Percentiles rank a stretch among this genome's conserved stretches.
Conservation (phyloP, 441 rosid genomes). For the Arabidopsis hybrid region DNA sequence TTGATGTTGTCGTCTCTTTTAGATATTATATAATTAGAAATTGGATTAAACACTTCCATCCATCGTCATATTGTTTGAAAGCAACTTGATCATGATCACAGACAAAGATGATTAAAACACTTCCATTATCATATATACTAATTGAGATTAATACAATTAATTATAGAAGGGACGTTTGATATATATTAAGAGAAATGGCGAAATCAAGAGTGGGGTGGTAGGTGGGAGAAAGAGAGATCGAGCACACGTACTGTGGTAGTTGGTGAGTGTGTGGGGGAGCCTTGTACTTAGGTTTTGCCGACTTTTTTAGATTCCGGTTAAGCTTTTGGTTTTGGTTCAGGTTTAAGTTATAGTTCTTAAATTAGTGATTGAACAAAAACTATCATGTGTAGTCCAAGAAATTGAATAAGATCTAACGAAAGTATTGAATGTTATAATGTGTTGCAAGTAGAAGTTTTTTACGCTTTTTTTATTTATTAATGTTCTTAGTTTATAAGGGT, state of each 20-base stretch:
- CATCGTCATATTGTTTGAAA: slow-evolving; percentile 14
- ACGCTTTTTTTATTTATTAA: too few relatives aligned
- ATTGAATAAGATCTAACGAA: slow-evolving; percentile 1
- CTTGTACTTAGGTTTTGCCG: slow-evolving; percentile 41
- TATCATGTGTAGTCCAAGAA: slow-evolving; percentile 17
- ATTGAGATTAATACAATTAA: background rate
- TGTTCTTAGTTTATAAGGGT: background rate
- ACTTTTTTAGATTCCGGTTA: slow-evolving; percentile 28
- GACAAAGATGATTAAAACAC: slow-evolving; percentile 18
- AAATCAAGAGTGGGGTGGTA: slow-evolving; percentile 45
- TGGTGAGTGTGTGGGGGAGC: slow-evolving; percentile 31
- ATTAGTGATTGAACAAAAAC: slow-evolving; percentile 12
- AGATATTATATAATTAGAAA: background rate
- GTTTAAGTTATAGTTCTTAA: slow-evolving; percentile 21
- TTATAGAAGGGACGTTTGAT: background rate
- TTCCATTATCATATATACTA: background rate
- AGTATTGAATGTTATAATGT: slow-evolving; percentile 13
- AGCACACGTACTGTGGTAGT: slow-evolving; percentile 29
- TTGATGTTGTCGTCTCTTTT: background rate
- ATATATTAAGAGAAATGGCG: slow-evolving; percentile 33
- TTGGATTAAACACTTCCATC: background rate
- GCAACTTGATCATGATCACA: slow-evolving; percentile 17
- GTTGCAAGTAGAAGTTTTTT: background rate
- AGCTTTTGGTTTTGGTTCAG: slow-evolving; percentile 22
- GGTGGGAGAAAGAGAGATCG: slow-evolving; percentile 43